A percentile compares a stretch with the other conserved stretches of the same genome.
Conservation (phyloP, 2,329 filamentous ascomycete species). For the Paraphoma sp. region DNA sequence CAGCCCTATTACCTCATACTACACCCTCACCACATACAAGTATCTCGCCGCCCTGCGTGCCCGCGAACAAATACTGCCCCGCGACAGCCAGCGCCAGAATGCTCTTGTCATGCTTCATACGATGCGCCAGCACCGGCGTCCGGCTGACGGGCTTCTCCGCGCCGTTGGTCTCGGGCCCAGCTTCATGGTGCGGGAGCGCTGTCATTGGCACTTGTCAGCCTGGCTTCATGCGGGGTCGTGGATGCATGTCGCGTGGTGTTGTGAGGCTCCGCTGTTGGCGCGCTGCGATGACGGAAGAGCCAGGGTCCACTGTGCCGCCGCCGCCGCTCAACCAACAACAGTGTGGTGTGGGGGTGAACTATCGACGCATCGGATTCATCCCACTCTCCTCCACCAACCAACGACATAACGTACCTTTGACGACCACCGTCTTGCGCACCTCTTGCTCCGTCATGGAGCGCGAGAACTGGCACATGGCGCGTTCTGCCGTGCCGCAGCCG, state of each 20-base stretch:
- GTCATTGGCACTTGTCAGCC: conserved; percentile 38
- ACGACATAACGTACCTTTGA: conserved; percentile 19
- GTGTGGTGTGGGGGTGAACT: conserved; percentile 10
- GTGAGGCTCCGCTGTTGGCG: conserved; percentile 9
- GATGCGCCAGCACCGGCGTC: conserved; percentile 72
- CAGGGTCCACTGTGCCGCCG: conserved; percentile 16
- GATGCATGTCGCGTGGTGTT: conserved; percentile 31
- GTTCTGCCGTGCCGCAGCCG: conserved; percentile 33
- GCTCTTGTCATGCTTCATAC: conserved; percentile 76
- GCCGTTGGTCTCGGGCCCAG: conserved; percentile 23
- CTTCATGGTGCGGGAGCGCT: conserved; percentile 34
- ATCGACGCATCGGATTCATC: background rate
- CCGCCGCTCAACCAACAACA: background rate
- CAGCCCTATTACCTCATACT: conserved; percentile 11
- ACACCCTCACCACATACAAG: conserved; percentile 57
- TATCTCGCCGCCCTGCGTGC: conserved; percentile 92
- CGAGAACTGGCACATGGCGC: conserved; percentile 40
- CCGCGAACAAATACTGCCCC: conserved; percentile 83
- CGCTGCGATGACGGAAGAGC: conserved; percentile 30
- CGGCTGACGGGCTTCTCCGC: conserved; percentile 10
- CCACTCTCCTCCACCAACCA: background rate
- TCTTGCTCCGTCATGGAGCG: conserved; percentile 36
- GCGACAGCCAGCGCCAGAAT: conserved; percentile 85
- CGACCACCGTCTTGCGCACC: conserved; percentile 9
- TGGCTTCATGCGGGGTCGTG: conserved; percentile 8